Conservation (phyloP, 306 rosid species). For the Lagenaria siceraria region DNA sequence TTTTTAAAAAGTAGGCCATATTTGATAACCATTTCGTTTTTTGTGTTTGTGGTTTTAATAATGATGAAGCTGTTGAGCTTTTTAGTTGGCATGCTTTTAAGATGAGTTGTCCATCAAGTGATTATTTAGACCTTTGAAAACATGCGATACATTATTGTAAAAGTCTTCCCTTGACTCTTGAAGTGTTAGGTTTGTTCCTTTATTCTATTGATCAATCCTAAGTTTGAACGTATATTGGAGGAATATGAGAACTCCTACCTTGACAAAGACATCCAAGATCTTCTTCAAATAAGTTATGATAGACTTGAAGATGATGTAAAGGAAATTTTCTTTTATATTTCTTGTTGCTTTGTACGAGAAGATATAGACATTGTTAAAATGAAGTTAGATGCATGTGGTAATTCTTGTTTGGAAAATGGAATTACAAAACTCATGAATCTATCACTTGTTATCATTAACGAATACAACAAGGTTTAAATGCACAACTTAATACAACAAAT, state of each 20-base stretch:
- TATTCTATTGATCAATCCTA: not conserved
- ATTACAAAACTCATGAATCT: conserved; percentile 8
- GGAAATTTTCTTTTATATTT: conserved; percentile 23
- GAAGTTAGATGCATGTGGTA: conserved; percentile 14
- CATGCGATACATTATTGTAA: conserved; percentile 1
- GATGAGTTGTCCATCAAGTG: not conserved
- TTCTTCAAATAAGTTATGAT: conserved; percentile 11
- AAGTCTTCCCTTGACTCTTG: conserved; percentile 25
- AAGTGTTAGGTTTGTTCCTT: conserved; percentile 23
- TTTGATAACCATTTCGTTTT: no score
- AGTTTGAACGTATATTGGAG: conserved; percentile 11
- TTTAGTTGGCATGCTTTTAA: conserved; percentile 21
- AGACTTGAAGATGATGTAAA: not conserved
- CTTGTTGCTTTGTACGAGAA: conserved; percentile 23
- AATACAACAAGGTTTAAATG: not conserved
- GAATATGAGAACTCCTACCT: conserved; percentile 11
- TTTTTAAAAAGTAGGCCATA: no score
- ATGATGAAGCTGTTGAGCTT: conserved; percentile 6
- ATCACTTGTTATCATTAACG: conserved; percentile 10
- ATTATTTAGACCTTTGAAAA: not conserved
- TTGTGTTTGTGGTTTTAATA: not conserved
- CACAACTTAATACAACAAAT: conserved; percentile 19
- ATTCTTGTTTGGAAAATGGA: conserved; percentile 9
- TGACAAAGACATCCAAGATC: conserved; percentile 8
- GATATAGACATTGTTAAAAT: not conserved